Evolutionary conservation across 441 rosid genomes (phyloP).

Genomic region (Populus hybrid): DNA sequence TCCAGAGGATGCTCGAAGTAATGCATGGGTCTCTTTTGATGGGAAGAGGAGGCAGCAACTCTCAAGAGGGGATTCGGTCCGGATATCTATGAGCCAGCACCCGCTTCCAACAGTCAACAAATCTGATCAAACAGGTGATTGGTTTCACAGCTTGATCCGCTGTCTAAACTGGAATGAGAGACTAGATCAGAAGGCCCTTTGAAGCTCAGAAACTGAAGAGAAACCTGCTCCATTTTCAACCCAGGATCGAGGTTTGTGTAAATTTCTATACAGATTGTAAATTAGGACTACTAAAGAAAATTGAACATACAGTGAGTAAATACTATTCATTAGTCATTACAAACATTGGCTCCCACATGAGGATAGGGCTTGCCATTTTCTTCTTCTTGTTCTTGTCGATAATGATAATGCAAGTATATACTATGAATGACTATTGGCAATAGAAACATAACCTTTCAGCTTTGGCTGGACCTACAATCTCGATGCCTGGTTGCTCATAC

Average conservation of each 20-base stretch:
- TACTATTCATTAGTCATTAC: constrained; percentile 1
- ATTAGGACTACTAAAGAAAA: constrained; percentile 24
- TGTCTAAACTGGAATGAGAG: constrained; percentile 99
- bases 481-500: constrained; percentile 4
- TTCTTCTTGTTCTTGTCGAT: not conserved
- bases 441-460: constrained; percentile 1
- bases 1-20: constrained; percentile 89
- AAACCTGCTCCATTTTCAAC: constrained; percentile 14
- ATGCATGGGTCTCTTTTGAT: constrained; percentile 96
- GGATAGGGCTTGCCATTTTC: constrained; percentile 19
- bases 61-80: constrained; percentile 89
- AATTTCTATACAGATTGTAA: constrained; percentile 48
- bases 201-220: constrained; percentile 22
- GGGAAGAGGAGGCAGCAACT: constrained; percentile 98
- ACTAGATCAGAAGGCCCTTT: constrained; percentile 86
- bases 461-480: constrained; percentile 7
- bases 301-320: constrained; percentile 4
- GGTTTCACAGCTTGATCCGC: constrained; percentile 92
- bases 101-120: constrained; percentile 95
- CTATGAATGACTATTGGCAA: constrained; percentile 6
- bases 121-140: constrained; percentile 90
- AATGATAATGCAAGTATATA: constrained; percentile 3
- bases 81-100: constrained; percentile 88
- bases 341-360: constrained; percentile 23
- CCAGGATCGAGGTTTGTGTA: constrained; percentile 32